A percentile compares a stretch with the other conserved stretches of the same genome.
These are phyloP conservation scores for Cladosporium sp. DNA, from an alignment of 2,329 filamentous ascomycete genomes.

Conservation along the genomic window DNA sequence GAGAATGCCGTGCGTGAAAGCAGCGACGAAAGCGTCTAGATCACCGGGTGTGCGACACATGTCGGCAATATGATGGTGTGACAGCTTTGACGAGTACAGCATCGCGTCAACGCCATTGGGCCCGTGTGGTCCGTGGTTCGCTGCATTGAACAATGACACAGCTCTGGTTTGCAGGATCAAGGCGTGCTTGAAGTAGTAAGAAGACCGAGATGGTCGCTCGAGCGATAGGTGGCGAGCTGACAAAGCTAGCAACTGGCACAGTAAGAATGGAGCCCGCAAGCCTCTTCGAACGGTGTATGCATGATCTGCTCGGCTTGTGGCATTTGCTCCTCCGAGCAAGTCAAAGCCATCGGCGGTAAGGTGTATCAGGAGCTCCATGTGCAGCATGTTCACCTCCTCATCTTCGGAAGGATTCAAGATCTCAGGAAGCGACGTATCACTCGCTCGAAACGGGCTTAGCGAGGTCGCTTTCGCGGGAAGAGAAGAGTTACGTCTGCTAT, in stretches of 20 bases:
- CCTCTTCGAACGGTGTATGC: neutral
- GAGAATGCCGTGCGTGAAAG: neutral
- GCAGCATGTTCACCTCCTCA: too few species aligned
- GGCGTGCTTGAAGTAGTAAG: neutral
- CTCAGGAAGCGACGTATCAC: too few species aligned
- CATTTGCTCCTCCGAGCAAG: too few species aligned
- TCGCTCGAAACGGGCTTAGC: too few species aligned
- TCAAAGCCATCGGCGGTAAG: too few species aligned
- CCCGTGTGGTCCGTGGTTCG: neutral
- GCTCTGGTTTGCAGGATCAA: neutral
- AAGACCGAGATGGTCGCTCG: neutral
- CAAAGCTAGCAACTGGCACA: neutral
- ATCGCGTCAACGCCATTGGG: neutral
- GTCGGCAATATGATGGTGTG: slow-evolving; percentile 1
- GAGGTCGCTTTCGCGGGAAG: too few species aligned
- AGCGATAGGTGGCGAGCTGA: neutral
- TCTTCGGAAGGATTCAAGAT: too few species aligned
- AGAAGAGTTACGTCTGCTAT: too few species aligned
- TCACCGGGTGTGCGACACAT: neutral
- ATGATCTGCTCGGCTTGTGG: too few species aligned
- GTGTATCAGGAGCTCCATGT: too few species aligned
- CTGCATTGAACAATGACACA: neutral
- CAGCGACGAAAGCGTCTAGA: neutral
- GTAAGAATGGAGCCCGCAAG: neutral
- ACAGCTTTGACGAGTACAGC: neutral